Conservation (phyloP, 768 basidiomycete species). For the Lactarius evosmus region DNA sequence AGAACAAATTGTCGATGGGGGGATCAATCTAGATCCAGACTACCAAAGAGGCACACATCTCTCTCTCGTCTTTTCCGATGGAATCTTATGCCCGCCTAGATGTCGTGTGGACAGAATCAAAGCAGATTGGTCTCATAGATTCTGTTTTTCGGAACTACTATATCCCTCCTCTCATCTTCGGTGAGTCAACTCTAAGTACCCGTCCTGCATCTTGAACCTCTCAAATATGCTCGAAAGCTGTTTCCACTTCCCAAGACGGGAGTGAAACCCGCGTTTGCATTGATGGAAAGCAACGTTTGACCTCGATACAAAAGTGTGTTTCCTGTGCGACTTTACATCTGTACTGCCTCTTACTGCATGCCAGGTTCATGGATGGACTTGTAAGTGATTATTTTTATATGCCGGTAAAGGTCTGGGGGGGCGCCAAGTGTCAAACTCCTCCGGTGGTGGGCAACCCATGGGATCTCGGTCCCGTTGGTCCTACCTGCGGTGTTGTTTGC, state of each 20-base stretch:
- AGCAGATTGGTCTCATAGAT: constrained; percentile 74
- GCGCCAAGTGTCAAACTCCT: constrained; percentile 3
- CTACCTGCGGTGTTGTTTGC: constrained; percentile 20
- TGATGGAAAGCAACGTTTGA: constrained; percentile 79
- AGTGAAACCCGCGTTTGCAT: constrained; percentile 65
- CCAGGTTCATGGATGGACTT: constrained; percentile 60
- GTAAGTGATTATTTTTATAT: constrained; percentile 41
- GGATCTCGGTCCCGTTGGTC: neutral
- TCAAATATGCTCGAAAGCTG: constrained; percentile 38
- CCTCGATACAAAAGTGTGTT: constrained; percentile 64
- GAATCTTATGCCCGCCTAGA: constrained; percentile 38
- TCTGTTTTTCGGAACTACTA: constrained; percentile 78
- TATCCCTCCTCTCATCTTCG: constrained; percentile 76
- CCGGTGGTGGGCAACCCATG: constrained; percentile 9
- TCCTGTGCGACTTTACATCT: neutral
- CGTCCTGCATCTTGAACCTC: neutral
- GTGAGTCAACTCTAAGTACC: constrained; percentile 35
- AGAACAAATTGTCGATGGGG: constrained; percentile 64
- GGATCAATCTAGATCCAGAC: constrained; percentile 71
- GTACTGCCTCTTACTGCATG: neutral
- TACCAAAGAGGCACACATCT: constrained; percentile 65
- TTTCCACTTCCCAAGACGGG: constrained; percentile 55
- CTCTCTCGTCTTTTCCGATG: neutral
- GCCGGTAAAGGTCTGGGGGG: neutral
- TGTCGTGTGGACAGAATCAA: constrained; percentile 75